Percentiles rank a stretch among this genome's conserved stretches.
These are phyloP conservation scores for Aspergillus tamarii DNA, from an alignment of 2,329 filamentous ascomycete species.

Conservation along the genomic window DNA sequence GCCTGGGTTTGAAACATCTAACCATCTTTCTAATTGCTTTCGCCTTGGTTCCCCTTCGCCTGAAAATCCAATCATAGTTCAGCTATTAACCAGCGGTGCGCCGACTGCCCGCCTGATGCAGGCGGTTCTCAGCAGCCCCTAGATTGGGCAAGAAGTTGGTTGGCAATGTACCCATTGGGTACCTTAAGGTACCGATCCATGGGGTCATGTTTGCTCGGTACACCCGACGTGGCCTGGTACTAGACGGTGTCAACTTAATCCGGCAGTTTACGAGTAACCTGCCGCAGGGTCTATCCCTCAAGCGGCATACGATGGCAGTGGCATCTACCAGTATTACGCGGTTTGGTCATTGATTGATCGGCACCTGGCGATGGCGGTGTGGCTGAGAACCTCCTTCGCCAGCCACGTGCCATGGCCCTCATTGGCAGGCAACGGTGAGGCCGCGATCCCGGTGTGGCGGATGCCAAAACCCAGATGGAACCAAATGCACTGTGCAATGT, in stretches of 20 bases:
- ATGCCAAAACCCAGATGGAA: background rate
- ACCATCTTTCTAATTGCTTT: background rate
- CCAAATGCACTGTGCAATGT: background rate
- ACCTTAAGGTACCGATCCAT: conserved; percentile 11
- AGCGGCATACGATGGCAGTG: background rate
- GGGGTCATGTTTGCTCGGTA: conserved; percentile 1
- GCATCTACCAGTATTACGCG: background rate
- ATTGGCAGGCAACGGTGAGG: conserved; percentile 17
- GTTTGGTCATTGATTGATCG: background rate
- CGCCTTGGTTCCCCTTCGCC: background rate
- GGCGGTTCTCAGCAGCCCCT: background rate
- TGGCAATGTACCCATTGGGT: conserved; percentile 5
- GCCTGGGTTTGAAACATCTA: background rate
- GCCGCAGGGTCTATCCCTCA: background rate
- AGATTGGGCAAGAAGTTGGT: conserved; percentile 7
- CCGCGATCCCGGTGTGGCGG: conserved; percentile 7
- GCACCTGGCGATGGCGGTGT: conserved; percentile 9
- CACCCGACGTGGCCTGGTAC: conserved; percentile 9
- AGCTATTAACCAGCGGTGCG: background rate
- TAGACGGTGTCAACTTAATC: conserved; percentile 5
- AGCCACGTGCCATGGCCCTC: conserved; percentile 13
- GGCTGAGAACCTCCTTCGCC: conserved; percentile 10
- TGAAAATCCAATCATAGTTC: background rate
- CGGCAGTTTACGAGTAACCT: background rate
- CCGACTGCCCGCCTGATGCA: conserved; percentile 5